A percentile compares a stretch with the other conserved stretches of the same genome.
Evolutionary conservation across 768 basidiomycete species (phyloP).

Genomic region (Hebeloma cylindrosporum): DNA sequence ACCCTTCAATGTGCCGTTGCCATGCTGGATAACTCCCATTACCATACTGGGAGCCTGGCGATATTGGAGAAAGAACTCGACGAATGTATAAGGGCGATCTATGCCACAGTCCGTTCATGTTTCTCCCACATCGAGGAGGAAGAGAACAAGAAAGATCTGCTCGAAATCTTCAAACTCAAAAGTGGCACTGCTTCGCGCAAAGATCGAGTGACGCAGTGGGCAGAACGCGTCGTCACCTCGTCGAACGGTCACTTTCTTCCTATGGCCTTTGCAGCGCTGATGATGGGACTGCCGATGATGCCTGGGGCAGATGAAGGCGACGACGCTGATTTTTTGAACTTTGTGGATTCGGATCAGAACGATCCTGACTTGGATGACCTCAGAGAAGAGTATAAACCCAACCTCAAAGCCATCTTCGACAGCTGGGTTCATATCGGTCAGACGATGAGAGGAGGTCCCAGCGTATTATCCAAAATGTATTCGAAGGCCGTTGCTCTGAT

Average conservation of each 20-base stretch:
- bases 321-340: constrained; percentile 50
- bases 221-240: constrained; percentile 43
- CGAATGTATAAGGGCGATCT: constrained; percentile 44
- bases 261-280: constrained; percentile 64
- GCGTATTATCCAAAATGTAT: constrained; percentile 42
- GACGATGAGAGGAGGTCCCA: constrained; percentile 38
- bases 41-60: constrained; percentile 34
- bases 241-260: constrained; percentile 39
- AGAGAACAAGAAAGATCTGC: constrained; percentile 39
- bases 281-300: constrained; percentile 46
- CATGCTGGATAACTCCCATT: constrained; percentile 31
- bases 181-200: constrained; percentile 38
- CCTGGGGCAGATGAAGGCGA: constrained; percentile 35
- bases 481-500: constrained; percentile 47
- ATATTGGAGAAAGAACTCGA: constrained; percentile 55
- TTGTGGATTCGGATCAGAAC: constrained; percentile 48
- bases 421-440: constrained; percentile 50
- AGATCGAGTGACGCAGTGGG: constrained; percentile 52
- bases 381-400: constrained; percentile 59
- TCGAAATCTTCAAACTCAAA: constrained; percentile 45
- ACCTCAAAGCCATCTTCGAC: constrained; percentile 54
- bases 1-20: constrained; percentile 47
- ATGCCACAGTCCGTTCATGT: constrained; percentile 39
- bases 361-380: constrained; percentile 62
- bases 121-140: constrained; percentile 51